These are phyloP conservation scores for Cordyceps fumosorosea DNA, from an alignment of 2,329 filamentous ascomycete genomes.

Conservation along the genomic window DNA sequence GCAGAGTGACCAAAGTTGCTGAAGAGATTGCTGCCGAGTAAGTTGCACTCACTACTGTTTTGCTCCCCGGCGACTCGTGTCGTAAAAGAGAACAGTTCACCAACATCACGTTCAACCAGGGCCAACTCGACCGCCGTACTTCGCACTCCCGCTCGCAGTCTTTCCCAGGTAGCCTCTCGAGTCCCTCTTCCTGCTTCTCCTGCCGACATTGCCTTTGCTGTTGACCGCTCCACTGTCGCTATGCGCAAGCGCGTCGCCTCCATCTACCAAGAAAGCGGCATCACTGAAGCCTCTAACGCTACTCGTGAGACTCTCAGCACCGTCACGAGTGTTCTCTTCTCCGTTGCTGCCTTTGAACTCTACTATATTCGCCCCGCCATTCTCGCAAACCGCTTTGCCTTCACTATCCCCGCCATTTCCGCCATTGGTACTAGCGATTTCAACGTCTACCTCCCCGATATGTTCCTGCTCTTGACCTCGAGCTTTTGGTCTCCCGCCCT, in stretches of 20 bases:
- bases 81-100: not conserved
- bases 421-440: conserved; percentile 50
- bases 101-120: not conserved
- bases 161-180: conserved; percentile 48
- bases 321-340: conserved; percentile 63
- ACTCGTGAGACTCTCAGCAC: conserved; percentile 67
- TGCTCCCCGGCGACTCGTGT: not conserved
- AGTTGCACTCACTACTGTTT: conserved; percentile 21
- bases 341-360: conserved; percentile 63
- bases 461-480: conserved; percentile 68
- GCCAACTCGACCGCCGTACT: conserved; percentile 38
- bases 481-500: conserved; percentile 79
- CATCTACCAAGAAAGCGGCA: conserved; percentile 58
- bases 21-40: conserved; percentile 42
- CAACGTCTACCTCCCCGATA: conserved; percentile 66
- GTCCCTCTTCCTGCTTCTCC: conserved; percentile 76
- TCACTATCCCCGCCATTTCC: conserved; percentile 60
- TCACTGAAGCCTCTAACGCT: conserved; percentile 58
- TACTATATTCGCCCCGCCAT: conserved; percentile 63
- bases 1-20: conserved; percentile 37
- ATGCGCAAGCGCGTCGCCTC: conserved; percentile 60
- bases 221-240: conserved; percentile 64
- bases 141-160: conserved; percentile 44
- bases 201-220: conserved; percentile 65
- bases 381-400: conserved; percentile 64